Base-by-base conservation (phyloP, 495 filamentous ascomycete genomes). In the Penicillium chermesinum region DNA sequence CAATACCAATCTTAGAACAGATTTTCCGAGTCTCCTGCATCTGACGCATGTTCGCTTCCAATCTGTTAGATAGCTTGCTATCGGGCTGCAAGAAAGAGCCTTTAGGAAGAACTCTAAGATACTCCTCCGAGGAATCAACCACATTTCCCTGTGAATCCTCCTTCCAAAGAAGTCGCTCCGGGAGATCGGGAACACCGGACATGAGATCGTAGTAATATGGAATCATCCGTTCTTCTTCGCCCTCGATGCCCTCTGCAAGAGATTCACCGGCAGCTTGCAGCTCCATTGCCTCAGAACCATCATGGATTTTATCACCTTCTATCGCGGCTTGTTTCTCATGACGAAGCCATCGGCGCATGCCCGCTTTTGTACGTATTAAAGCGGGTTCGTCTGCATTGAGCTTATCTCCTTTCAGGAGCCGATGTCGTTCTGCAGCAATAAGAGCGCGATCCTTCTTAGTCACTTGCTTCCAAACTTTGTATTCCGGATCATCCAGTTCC, bases 21-120 rank as follows among this genome's bases (percentile, higher is more conserved):
- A 99, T 78, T 64, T 96, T 97, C 55, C 94, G 77, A 0, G 93
- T 97, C 49, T 96, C 91, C 64, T 99, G 93, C 84, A 97, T 89
- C 60, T 96, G 90, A 33, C 80, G 79, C 73, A 97, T 86, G 56
- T 99, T 99, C 42, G 82, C 82, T 50, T 95, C 87, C 59, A 99
- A 80, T 62, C 83, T 91, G 42, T 75, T 75, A n/a, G 86, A 79
- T 19, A 99, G 62, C 38, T 69, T 74, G 61, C 90, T 89, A 21
- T 85, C 76, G 3, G 89, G 85, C n/a, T 91, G 77, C 3, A 73
- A 79, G 57, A 95, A 99, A 38, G 80, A 77, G 0, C 87, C 88
- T 38, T 76, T 74, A 1, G 85, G 83, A 6, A 91, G 74, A 21
- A 95, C 66, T 20, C 77, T 79, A 42, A 96, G 71, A 58, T 83